Conservation (phyloP, 305 asterid species). For the Fraxinus angustifolia region DNA sequence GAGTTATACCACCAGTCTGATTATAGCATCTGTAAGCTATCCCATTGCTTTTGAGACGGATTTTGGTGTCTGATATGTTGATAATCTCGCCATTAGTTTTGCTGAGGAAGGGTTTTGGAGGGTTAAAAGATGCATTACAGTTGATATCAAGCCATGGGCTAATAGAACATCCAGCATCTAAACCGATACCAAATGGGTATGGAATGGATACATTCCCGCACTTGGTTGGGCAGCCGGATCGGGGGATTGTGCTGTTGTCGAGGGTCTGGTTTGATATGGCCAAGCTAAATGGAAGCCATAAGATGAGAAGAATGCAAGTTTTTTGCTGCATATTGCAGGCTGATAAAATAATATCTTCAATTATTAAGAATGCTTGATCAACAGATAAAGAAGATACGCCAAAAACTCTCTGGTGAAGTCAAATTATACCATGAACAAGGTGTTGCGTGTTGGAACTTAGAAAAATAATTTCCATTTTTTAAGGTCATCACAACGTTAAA, state of each 20-base stretch:
- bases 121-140: conserved; percentile 26
- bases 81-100: conserved; percentile 9
- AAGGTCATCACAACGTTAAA: no score
- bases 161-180: conserved; percentile 21
- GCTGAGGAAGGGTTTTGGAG: conserved; percentile 34
- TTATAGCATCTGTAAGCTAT: conserved; percentile 20
- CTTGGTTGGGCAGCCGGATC: conserved; percentile 28
- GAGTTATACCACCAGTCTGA: neutral
- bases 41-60: conserved; percentile 26
- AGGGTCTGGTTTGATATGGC: neutral
- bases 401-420: neutral
- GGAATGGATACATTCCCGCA: conserved; percentile 37
- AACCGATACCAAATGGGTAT: conserved; percentile 35
- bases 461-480: no score
- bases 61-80: conserved; percentile 18
- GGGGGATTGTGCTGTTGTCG: neutral
- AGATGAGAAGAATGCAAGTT: neutral
- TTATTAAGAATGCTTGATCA: neutral
- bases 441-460: no score
- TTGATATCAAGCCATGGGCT: conserved; percentile 21
- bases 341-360: conserved; percentile 16
- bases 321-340: conserved; percentile 23
- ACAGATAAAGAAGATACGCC: neutral
- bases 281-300: neutral
- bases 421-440: no score